Conservation (phyloP, 192 early-diverging fungal species). For the Gaertneriomyces sp. region DNA sequence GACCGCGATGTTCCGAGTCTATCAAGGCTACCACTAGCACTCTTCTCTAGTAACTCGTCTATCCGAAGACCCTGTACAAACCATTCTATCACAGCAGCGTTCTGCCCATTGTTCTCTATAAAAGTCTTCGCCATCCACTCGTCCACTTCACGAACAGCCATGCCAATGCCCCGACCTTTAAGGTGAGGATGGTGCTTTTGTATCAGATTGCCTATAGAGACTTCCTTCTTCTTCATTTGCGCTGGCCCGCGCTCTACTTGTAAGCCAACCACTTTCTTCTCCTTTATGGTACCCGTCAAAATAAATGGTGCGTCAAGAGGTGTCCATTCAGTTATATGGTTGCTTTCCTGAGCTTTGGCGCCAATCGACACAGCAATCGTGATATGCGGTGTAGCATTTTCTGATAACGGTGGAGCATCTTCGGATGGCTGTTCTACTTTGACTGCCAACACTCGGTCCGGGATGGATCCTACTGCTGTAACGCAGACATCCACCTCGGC, state of each 20-base stretch:
- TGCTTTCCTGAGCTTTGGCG: conserved; percentile 24
- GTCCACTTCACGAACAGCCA: conserved; percentile 30
- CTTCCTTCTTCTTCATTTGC: conserved; percentile 21
- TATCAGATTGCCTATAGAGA: conserved; percentile 42
- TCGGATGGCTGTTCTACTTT: conserved; percentile 23
- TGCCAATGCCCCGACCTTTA: conserved; percentile 36
- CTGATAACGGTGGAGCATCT: conserved; percentile 18
- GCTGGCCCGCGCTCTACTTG: conserved; percentile 15
- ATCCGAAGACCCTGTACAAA: conserved; percentile 31
- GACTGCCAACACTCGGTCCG: conserved; percentile 34
- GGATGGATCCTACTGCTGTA: conserved; percentile 19
- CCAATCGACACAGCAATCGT: conserved; percentile 30
- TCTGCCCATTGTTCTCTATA: conserved; percentile 42
- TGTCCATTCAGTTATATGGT: conserved; percentile 38
- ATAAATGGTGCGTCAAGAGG: conserved; percentile 15
- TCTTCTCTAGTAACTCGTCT: too few relatives aligned
- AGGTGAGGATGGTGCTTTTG: conserved; percentile 42
- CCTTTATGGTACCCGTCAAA: conserved; percentile 28
- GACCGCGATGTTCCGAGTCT: too few relatives aligned
- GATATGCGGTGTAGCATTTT: conserved; percentile 40
- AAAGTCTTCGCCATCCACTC: conserved; percentile 51
- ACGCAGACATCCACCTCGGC: conserved; percentile 20
- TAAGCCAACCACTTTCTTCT: conserved; percentile 33
- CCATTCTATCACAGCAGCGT: conserved; percentile 43
- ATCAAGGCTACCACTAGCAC: too few relatives aligned